These are phyloP conservation scores for Lichtheimia ornata DNA, from an alignment of 371 early-diverging fungal genomes.

Conservation along the genomic window DNA sequence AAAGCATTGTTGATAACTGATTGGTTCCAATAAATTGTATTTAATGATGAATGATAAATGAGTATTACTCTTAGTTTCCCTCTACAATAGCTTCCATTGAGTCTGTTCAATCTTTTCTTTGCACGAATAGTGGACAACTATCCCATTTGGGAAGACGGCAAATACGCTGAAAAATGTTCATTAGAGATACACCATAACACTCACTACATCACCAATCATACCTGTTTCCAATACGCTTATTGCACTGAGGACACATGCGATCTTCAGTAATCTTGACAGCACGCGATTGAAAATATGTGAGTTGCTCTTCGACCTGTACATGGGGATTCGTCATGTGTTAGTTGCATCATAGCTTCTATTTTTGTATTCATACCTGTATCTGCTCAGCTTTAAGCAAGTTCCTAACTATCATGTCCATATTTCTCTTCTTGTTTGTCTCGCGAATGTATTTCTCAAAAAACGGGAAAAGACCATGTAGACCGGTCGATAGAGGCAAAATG, in stretches of 20 bases:
- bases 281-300: slow-evolving; percentile 63
- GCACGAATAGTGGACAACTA: slow-evolving; percentile 80
- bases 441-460: slow-evolving; percentile 75
- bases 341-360: slow-evolving; percentile 1
- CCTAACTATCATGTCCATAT: slow-evolving; percentile 69
- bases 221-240: slow-evolving; percentile 81
- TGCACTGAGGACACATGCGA: slow-evolving; percentile 79
- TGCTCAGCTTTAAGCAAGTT: slow-evolving; percentile 72
- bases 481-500: slow-evolving; percentile 58
- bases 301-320: slow-evolving; percentile 66
- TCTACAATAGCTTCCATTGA: slow-evolving; percentile 43
- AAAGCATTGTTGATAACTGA: background rate
- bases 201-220: slow-evolving; percentile 14
- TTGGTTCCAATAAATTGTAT: background rate
- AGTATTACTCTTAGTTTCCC: background rate
- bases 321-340: background rate
- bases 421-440: slow-evolving; percentile 62
- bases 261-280: slow-evolving; percentile 77
- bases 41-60: slow-evolving; percentile 5
- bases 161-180: slow-evolving; percentile 56
- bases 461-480: slow-evolving; percentile 56
- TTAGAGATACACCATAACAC: background rate
- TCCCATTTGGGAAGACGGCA: slow-evolving; percentile 74
- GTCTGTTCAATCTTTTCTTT: slow-evolving; percentile 63
- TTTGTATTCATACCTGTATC: slow-evolving; percentile 52